Evolutionary conservation across 2,329 filamentous ascomycete genomes (phyloP), one percentile per base, ranked within the genome.

Genomic region (Alternaria sp.): DNA sequence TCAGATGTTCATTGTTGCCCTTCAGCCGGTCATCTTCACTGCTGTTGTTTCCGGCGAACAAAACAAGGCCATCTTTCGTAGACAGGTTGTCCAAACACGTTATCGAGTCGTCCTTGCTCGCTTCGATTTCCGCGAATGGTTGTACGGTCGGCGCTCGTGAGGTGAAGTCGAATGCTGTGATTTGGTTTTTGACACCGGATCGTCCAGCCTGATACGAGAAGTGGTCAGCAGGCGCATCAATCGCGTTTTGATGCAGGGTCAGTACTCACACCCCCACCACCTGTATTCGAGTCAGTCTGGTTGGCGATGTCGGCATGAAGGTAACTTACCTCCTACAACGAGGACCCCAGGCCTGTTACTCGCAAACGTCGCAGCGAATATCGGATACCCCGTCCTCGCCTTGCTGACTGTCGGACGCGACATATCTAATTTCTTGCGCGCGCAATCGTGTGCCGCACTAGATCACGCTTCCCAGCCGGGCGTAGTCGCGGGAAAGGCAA

Each of bases 71-170:
- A 85, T 89, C 80, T 83, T 87, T 80, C 74, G 86, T 75, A 82
- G 86, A 68, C 9, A 93, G 89, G 56, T 91, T 88, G 45, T 89
- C 93, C 53, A 97, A 85, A 58, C 91, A 94, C 68, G 91, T 93
- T 62, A 97, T 92, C 60, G 91, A 96, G 81, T 98, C 95, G 82
- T 97, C 94, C 75, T 94, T 89, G 71, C 91, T 91, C 52, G 97
- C 88, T 62, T 93, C 89, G 74, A 95, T 85, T 70, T 97, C 92
- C 67, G 89, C 88, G 21, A 86, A 83, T n/a, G 78, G 74, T 69
- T 90, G 83, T 66, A 89, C 85, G 17, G 52, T 75, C 53, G 93
- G 82, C 51, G 89, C 87, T 59, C 88, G 84, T 40, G 87, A 89
- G 72, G 87, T 88, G n/a, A 90, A 86, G 77, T 95, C 90, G 66